Percentiles rank a stretch among this genome's conserved stretches.
These are phyloP conservation scores for Rosa persica DNA, from an alignment of 306 rosid genomes.

Conservation along the genomic window DNA sequence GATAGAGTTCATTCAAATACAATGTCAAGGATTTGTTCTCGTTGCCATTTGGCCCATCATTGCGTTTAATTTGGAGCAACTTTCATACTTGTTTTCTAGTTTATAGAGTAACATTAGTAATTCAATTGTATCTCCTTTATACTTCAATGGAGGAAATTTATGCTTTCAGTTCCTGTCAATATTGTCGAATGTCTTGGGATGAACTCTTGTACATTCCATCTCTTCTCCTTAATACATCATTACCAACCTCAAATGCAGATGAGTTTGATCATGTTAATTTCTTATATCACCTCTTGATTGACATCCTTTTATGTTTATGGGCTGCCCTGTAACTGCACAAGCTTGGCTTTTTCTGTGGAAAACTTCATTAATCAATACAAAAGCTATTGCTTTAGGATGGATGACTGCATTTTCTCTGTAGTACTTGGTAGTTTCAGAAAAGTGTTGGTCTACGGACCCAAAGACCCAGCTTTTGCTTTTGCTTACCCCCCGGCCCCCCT, in stretches of 20 bases:
- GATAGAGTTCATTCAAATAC: conserved; percentile 11
- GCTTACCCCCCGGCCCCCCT: no score
- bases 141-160: conserved; percentile 2
- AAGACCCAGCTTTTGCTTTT: background rate
- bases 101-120: background rate
- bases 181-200: background rate
- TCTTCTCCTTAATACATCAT: background rate
- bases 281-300: background rate
- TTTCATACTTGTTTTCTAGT: conserved; percentile 9
- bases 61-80: background rate
- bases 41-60: background rate
- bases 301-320: background rate
- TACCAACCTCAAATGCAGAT: background rate
- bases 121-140: conserved; percentile 7
- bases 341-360: background rate
- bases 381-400: background rate
- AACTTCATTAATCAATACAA: background rate
- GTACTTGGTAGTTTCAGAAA: background rate
- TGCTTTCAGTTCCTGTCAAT: background rate
- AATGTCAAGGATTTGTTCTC: background rate
- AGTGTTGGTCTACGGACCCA: background rate
- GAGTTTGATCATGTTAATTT: background rate
- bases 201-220: background rate
- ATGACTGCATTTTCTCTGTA: background rate
- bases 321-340: background rate